Evolutionary conservation across 2,329 filamentous ascomycete genomes (phyloP), one percentile per base, ranked within the genome.

Genomic region (Fusarium dimerum): DNA sequence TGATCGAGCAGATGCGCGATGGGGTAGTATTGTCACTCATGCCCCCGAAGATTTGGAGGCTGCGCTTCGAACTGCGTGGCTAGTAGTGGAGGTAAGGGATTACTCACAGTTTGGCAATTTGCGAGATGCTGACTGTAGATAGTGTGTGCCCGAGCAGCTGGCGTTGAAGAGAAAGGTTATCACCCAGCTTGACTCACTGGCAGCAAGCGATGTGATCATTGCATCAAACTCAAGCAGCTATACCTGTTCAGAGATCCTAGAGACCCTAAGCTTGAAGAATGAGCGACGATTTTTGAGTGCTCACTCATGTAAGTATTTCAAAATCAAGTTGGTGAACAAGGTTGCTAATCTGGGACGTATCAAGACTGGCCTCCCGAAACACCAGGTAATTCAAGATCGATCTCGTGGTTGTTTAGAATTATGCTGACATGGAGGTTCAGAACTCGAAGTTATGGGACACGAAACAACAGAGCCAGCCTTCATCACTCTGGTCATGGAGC

Each of bases 171-270:
- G 63, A 43, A 57, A 66, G 2, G 63, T 76, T 5, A 69, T 79
- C 20, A 41, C 53, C 1, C 59, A 77, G 18, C 62, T 79, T 2
- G 76, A 78, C 55, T 51, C 64, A 1, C 43, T 72, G 2, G 68
- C 75, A 0, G 59, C 64, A 1, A 51, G 62, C 1, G 65, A 71
- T 1, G 71, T 70, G 0, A 73, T 78, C 6, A 70, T 79, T 42
- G 76, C 73, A 0, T 76, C 74, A 0, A 79, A 79, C 47, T 78
- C 76, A 1, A 77, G 75, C 51, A 78, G 75, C 46, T 77, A 76
- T 55, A 69, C 71, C 7, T 76, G 73, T 17, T 64, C 66, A 0
- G 74, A 78, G 45, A 76, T 78, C n/a, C 53, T 76, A 1, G 61
- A 73, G 1, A 67, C 66, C 0, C 48, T 78, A 18, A 55, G 55